Percentiles rank a stretch among this genome's conserved stretches.
Evolutionary conservation across 2,329 filamentous ascomycete species (phyloP).

Genomic region (Amesomyces nigricolor): DNA sequence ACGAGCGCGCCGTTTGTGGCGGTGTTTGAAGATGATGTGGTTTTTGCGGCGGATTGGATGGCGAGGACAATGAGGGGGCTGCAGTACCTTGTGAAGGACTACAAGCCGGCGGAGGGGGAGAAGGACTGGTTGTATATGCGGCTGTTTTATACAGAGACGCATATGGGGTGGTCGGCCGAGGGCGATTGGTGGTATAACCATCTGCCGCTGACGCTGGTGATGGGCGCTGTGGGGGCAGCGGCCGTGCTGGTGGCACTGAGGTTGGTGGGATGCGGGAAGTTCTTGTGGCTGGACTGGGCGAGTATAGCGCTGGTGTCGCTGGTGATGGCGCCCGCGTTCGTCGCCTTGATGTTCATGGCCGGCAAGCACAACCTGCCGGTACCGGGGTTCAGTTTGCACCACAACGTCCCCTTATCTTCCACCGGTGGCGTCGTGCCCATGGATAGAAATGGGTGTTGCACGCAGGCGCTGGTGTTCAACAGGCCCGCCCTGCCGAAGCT

Average conservation of each 20-base stretch:
- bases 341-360: constrained; percentile 16
- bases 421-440: constrained; percentile 16
- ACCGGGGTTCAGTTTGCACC: constrained; percentile 9
- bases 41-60: constrained; percentile 19
- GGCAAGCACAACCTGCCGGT: constrained; percentile 22
- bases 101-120: constrained; percentile 1
- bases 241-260: constrained; percentile 9
- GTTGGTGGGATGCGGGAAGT: not conserved
- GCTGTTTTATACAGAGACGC: constrained; percentile 42
- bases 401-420: not conserved
- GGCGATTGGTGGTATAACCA: constrained; percentile 17
- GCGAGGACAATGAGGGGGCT: constrained; percentile 16
- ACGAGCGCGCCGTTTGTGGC: constrained; percentile 18
- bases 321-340: constrained; percentile 14
- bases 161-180: constrained; percentile 11
- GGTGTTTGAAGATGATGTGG: constrained; percentile 19
- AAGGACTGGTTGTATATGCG: constrained; percentile 18
- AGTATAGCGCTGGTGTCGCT: constrained; percentile 17
- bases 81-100: constrained; percentile 13
- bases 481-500: constrained; percentile 12
- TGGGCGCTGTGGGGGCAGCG: constrained; percentile 4
- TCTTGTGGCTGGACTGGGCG: constrained; percentile 10
- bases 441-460: constrained; percentile 17
- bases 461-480: constrained; percentile 20
- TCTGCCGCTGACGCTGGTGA: constrained; percentile 10